A percentile compares a stretch with the other conserved stretches of the same genome.
Evolutionary conservation across 306 rosid species (phyloP).

Genomic region (Gastrolobium villosum): DNA sequence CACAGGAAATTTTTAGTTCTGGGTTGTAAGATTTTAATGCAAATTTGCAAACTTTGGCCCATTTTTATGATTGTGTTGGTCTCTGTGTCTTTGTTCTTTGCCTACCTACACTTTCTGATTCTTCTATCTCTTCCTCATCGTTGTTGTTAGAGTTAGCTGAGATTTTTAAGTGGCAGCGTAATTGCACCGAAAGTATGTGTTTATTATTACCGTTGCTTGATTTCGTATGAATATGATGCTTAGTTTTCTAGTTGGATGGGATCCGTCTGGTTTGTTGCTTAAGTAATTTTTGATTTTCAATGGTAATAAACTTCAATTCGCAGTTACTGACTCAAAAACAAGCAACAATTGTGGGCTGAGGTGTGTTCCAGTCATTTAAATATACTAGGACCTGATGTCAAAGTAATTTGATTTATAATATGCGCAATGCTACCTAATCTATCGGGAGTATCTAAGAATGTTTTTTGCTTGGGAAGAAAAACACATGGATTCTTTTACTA

Average conservation of each 20-base stretch:
- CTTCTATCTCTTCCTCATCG: neutral
- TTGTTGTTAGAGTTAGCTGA: slow-evolving; percentile 5
- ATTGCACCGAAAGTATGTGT: neutral
- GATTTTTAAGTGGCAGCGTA: slow-evolving; percentile 19
- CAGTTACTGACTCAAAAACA: slow-evolving; percentile 1
- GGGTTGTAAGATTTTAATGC: neutral
- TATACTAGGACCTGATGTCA: slow-evolving; percentile 3
- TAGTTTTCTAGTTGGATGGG: slow-evolving; percentile 29
- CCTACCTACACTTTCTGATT: neutral
- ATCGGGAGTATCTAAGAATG: neutral
- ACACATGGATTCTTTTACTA: neutral
- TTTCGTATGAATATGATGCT: slow-evolving; percentile 22
- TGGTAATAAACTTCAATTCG: slow-evolving; percentile 9
- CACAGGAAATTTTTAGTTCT: neutral
- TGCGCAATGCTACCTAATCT: slow-evolving; percentile 12
- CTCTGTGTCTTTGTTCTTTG: neutral
- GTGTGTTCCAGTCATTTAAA: neutral
- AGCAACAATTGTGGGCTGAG: neutral
- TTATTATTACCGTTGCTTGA: slow-evolving; percentile 34
- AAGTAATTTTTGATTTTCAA: slow-evolving; percentile 4
- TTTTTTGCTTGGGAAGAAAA: neutral
- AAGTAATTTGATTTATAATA: slow-evolving; percentile 21
- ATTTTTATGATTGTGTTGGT: neutral
- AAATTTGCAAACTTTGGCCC: slow-evolving; percentile 20
- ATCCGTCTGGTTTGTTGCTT: slow-evolving; percentile 3